A percentile compares a stretch with the other conserved stretches of the same genome.
Evolutionary conservation across 331 rosid genomes (phyloP).

Genomic region (Dryas integrifolia): DNA sequence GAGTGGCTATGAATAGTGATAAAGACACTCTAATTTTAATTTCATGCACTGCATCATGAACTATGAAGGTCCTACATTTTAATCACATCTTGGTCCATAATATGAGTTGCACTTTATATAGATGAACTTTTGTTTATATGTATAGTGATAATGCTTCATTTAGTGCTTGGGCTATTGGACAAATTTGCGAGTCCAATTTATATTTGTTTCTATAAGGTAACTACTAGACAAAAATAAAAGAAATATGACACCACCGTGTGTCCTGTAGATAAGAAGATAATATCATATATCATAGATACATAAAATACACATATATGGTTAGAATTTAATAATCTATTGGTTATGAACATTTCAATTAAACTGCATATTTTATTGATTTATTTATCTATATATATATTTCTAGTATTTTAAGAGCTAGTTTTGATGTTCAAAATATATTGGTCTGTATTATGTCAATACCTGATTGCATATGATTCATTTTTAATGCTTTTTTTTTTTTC

Average conservation of each 20-base stretch:
- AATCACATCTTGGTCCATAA: not conserved
- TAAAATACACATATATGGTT: not conserved
- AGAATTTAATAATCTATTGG: not conserved
- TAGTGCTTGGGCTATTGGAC: not conserved
- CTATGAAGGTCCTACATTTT: too few species aligned
- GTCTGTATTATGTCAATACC: not conserved
- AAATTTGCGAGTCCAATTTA: not conserved
- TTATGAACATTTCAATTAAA: not conserved
- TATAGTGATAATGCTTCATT: not conserved
- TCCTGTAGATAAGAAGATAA: slow-evolving; percentile 8
- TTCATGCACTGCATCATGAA: too few species aligned
- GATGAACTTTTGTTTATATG: not conserved
- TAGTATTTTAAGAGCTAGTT: not conserved
- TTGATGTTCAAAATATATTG: not conserved
- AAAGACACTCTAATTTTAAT: too few species aligned
- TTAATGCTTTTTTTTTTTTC: not conserved
- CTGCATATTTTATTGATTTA: not conserved
- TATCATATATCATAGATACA: not conserved
- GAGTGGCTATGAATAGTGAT: too few species aligned
- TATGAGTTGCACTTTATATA: not conserved
- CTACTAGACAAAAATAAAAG: not conserved
- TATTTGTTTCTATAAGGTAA: not conserved
- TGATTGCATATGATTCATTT: not conserved
- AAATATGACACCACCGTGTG: not conserved
- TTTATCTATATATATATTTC: not conserved